Evolutionary conservation across 192 early-diverging fungal genomes (phyloP), one percentile per base, ranked within the genome.

Genomic region (Backusella parvicylindrica): DNA sequence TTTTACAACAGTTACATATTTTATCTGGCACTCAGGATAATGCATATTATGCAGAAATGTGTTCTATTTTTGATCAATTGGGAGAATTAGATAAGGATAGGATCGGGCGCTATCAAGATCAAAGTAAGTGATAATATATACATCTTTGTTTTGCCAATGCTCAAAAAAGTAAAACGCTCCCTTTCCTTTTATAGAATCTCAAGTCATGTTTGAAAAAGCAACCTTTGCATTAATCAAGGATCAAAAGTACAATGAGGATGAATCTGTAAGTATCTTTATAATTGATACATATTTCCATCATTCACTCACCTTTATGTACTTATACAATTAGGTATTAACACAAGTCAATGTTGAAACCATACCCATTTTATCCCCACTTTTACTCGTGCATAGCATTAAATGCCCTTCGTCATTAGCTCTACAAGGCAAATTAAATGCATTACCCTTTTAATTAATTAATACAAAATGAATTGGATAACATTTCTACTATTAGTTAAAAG

Each of bases 61-160:
- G 88, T 32, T 76, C 82, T 11, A 70, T 88, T 37, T 76, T 86
- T 38, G 82, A 89, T 23, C 78, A 76, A 12, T 77, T 94, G n/a
- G 78, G 80, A 21, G 72, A 69, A 12, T 79, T 94, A 8, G 92
- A 93, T 76, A 64, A 79, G 2, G 75, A 82, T 67, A 84, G 90
- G 9, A 71, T 69, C 15, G 75, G 83, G 18, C 87, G 86, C 73
- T 93, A 93, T 71, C 73, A 82, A 49, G 89, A 91, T 28, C 81
- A 77, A 26, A 80, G 87, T 89, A 83, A 84, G 84, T 81, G 28
- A 1, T 36, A 8, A 23, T 53, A 53, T 71, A 30, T 12, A 33
- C 18, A n/a, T n/a, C n/a, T n/a, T n/a, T n/a, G n/a, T n/a, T n/a
- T n/a, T n/a, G n/a, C n/a, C n/a, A n/a, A n/a, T n/a, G n/a, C n/a